Evolutionary conservation across 2,329 filamentous ascomycete species (phyloP).

Genomic region (Zasmidium citrigriseum): DNA sequence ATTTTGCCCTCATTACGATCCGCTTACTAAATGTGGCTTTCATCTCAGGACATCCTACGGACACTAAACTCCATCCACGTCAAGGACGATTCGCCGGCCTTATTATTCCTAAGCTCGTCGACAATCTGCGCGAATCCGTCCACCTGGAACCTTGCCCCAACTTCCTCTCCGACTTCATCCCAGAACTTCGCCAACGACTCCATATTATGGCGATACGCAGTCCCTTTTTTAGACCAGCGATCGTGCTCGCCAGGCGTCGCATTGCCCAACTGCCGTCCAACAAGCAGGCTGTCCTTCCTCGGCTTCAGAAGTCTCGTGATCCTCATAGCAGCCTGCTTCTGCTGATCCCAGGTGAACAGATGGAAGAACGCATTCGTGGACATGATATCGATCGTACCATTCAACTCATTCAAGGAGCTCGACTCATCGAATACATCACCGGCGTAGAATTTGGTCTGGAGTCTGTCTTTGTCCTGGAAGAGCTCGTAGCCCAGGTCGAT

Average conservation of each 20-base stretch:
- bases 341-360: constrained; percentile 43
- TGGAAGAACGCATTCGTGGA: constrained; percentile 47
- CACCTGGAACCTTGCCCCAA: background rate
- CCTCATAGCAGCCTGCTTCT: constrained; percentile 39
- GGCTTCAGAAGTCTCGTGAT: constrained; percentile 37
- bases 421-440: constrained; percentile 37
- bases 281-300: constrained; percentile 37
- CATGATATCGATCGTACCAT: constrained; percentile 41
- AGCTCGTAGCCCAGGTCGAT: constrained; percentile 41
- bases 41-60: background rate
- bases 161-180: constrained; percentile 32
- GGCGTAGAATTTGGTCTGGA: constrained; percentile 36
- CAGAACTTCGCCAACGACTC: constrained; percentile 41
- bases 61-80: background rate
- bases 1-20: too few species aligned
- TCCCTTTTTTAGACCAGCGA: constrained; percentile 21
- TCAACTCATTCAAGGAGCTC: constrained; percentile 22
- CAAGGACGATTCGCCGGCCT: background rate
- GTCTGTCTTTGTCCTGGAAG: constrained; percentile 37
- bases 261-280: constrained; percentile 43
- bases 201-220: constrained; percentile 40
- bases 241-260: constrained; percentile 29
- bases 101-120: background rate
- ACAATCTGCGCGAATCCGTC: background rate
- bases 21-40: background rate